These are phyloP conservation scores for Thoreauomyces humboldtii DNA, from an alignment of 192 early-diverging fungal genomes.

Conservation along the genomic window DNA sequence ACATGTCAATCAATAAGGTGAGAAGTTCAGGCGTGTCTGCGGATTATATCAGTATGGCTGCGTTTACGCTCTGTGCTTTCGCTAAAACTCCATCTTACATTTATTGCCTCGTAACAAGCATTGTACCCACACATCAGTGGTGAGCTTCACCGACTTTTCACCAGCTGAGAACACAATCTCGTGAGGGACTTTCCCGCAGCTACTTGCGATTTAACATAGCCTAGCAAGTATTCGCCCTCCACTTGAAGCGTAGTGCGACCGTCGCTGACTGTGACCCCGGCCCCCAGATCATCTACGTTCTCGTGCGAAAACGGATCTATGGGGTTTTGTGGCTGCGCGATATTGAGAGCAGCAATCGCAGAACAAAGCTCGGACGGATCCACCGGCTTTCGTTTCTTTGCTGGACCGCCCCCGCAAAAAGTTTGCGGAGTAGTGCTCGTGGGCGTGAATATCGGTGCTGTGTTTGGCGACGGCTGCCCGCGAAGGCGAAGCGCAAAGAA, in stretches of 20 bases:
- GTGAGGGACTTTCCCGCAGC: constrained; percentile 10
- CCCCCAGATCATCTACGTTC: constrained; percentile 1
- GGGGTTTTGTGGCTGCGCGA: constrained; percentile 3
- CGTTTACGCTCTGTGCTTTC: constrained; percentile 1
- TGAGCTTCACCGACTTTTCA: constrained; percentile 1
- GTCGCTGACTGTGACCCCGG: constrained; percentile 4
- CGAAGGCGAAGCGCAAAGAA: constrained; percentile 3
- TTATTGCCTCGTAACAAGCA: constrained; percentile 6
- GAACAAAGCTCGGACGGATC: constrained; percentile 8
- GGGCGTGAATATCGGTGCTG: constrained; percentile 1
- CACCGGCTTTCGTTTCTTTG: constrained; percentile 2
- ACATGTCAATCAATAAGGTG: constrained; percentile 14
- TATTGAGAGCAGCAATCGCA: constrained; percentile 2
- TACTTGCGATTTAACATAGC: constrained; percentile 2
- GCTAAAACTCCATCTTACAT: background rate
- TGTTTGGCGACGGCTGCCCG: constrained; percentile 8
- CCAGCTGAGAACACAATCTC: constrained; percentile 4
- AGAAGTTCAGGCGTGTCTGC: constrained; percentile 12
- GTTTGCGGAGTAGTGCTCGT: constrained; percentile 1
- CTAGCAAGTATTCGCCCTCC: constrained; percentile 14
- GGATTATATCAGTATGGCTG: background rate
- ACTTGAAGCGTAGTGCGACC: background rate
- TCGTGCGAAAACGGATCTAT: constrained; percentile 14
- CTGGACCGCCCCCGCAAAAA: background rate
- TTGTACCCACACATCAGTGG: constrained; percentile 18